Base-by-base conservation (phyloP, 192 early-diverging fungal species). In the Lobosporangium transversale region DNA sequence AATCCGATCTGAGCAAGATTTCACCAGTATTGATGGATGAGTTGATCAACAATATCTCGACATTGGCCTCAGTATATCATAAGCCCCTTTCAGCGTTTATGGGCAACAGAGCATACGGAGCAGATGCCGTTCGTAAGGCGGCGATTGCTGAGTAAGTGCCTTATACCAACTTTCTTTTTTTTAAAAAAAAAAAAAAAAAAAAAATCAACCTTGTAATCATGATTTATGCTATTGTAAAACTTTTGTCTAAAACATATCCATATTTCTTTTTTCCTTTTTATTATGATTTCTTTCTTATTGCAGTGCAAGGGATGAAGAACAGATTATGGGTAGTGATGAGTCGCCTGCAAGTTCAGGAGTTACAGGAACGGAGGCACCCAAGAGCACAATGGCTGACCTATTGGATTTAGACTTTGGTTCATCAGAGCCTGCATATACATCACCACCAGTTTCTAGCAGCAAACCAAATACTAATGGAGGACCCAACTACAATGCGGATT, bases 51-150 rank as follows among this genome's bases (percentile, higher is more conserved):
- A 92, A 98, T 70, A 94, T 99, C 50, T 91, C 89, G 12, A 88
- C 90, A 30, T 79, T 99, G 33, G 94, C 97, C 1, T 96, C 94
- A 15, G 96, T 99, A n/a, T 94, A 96, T 70, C 97, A 99, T 74
- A 95, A 94, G 67, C 91, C 96, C 10, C 89, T 94, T 0, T 84
- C 83, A 40, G 84, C 90, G 23, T 93, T 99, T 58, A 90, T 91
- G 66, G 87, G 87, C 45, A 81, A 81, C 37, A 81, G 79, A 58
- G 87, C 84, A 35, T 88, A 85, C 68, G 79, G 89, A 60, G 83
- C 85, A 37, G 85, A 87, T 58, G 79, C 83, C 53, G 81, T 90
- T 40, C 76, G 83, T 36, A 80, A 74, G 45, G 53, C 79, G 15
- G 68, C 76, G 54, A 70, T 85, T 27, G 89, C 40, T 32, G 73